These are phyloP conservation scores for Acacia pycnantha DNA, from an alignment of 331 rosid species.

Conservation along the genomic window DNA sequence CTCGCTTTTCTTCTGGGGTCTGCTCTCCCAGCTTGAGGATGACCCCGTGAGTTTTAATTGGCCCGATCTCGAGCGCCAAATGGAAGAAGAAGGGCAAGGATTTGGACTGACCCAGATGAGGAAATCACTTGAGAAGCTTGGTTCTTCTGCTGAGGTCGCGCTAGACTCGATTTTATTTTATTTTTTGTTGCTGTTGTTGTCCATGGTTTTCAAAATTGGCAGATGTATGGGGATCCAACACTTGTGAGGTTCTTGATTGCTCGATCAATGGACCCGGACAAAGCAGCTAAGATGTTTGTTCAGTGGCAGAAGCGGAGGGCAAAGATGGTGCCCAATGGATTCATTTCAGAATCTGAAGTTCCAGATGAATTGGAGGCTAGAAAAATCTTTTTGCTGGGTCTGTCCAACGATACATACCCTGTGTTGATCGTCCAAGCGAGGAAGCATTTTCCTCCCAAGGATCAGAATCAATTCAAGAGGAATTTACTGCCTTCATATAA, in stretches of 20 bases:
- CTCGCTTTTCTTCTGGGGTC: background rate
- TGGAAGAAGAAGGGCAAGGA: conserved; percentile 42
- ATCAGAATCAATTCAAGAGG: conserved; percentile 88
- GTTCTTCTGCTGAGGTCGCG: conserved; percentile 61
- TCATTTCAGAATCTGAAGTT: conserved; percentile 66
- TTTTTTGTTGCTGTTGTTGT: background rate
- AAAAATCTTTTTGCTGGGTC: conserved; percentile 76
- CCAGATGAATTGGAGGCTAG: conserved; percentile 62
- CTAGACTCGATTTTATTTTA: background rate
- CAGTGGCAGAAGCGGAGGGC: conserved; percentile 86
- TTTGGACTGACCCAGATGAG: conserved; percentile 53
- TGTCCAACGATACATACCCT: conserved; percentile 53
- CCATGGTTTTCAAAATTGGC: conserved; percentile 16
- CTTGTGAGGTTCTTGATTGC: conserved; percentile 89
- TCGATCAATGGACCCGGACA: conserved; percentile 75
- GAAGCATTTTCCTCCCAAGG: conserved; percentile 78
- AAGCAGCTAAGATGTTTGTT: conserved; percentile 86
- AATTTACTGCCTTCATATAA: conserved; percentile 20
- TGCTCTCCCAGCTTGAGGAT: background rate
- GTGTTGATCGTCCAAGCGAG: conserved; percentile 52
- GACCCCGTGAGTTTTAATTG: conserved; percentile 4
- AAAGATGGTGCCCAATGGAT: conserved; percentile 67
- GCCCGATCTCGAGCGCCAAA: conserved; percentile 15
- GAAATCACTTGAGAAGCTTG: conserved; percentile 65
- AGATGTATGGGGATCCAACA: conserved; percentile 63